A percentile compares a stretch with the other conserved stretches of the same genome.
Evolutionary conservation across 2,329 filamentous ascomycete genomes (phyloP).

Genomic region (Cladosporium oxysporum): DNA sequence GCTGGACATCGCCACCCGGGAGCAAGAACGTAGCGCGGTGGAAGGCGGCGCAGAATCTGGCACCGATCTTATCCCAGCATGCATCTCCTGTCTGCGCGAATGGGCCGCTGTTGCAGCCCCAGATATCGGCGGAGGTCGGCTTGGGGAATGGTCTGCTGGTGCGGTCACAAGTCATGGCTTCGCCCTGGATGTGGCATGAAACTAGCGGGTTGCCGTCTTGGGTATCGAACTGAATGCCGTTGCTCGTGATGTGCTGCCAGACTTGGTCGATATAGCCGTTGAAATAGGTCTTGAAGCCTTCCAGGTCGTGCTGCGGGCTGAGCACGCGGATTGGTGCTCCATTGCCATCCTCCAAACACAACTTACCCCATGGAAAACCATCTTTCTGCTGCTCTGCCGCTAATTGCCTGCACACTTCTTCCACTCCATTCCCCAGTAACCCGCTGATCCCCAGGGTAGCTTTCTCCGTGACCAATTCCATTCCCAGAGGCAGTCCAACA

Average conservation of each 20-base stretch:
- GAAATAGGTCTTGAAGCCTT: constrained; percentile 52
- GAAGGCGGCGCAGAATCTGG: constrained; percentile 74
- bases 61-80: constrained; percentile 60
- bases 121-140: constrained; percentile 64
- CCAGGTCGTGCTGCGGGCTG: constrained; percentile 41
- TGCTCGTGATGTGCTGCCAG: constrained; percentile 49
- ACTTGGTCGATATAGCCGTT: constrained; percentile 54
- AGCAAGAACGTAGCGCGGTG: constrained; percentile 70
- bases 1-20: constrained; percentile 51
- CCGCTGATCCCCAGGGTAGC: constrained; percentile 58
- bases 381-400: constrained; percentile 55
- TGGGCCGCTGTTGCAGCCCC: constrained; percentile 65
- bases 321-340: constrained; percentile 41
- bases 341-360: constrained; percentile 48
- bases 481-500: constrained; percentile 46
- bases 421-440: constrained; percentile 56
- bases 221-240: constrained; percentile 61
- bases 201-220: constrained; percentile 60
- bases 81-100: constrained; percentile 42
- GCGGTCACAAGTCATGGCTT: constrained; percentile 45
- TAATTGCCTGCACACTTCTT: constrained; percentile 54
- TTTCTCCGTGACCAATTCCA: constrained; percentile 45
- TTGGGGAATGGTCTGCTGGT: constrained; percentile 52
- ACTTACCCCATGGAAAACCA: constrained; percentile 59
- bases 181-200: constrained; percentile 45